Percentiles rank a stretch among this genome's conserved stretches.
Conservation (phyloP, 305 asterid genomes). For the Fraxinus latifolia region DNA sequence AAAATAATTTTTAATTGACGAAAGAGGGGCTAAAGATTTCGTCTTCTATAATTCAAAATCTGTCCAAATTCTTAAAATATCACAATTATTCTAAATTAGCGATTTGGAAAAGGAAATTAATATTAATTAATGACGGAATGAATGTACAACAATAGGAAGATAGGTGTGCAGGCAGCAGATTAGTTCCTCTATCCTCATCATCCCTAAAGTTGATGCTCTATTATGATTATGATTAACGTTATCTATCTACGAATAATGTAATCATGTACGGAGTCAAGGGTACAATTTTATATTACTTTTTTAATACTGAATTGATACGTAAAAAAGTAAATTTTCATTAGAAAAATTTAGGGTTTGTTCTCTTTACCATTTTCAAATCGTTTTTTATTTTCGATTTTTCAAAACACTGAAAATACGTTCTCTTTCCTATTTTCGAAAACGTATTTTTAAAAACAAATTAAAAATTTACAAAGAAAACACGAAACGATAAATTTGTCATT, state of each 20-base stretch:
- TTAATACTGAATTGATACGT: not conserved
- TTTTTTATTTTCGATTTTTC: no score
- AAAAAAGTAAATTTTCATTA: no score
- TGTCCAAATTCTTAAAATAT: not conserved
- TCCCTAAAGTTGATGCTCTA: not conserved
- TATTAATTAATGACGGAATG: not conserved
- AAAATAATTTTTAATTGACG: no score
- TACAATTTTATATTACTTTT: no score
- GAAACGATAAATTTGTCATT: no score
- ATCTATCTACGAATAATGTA: not conserved
- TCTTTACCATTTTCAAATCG: no score
- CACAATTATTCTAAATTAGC: not conserved
- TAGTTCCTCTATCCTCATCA: not conserved
- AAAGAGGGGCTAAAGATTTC: no score
- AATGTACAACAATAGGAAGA: not conserved
- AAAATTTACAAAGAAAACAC: no score
- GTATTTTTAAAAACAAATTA: no score
- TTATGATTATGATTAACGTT: not conserved
- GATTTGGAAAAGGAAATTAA: not conserved
- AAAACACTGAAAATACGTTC: no score
- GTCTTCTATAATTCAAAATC: not conserved
- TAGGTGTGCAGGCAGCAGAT: not conserved
- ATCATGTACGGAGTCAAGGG: not conserved
- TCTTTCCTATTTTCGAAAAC: no score
- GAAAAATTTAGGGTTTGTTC: no score